Base-by-base conservation (phyloP, 345 rosid genomes). In the Schrenkiella parvula region DNA sequence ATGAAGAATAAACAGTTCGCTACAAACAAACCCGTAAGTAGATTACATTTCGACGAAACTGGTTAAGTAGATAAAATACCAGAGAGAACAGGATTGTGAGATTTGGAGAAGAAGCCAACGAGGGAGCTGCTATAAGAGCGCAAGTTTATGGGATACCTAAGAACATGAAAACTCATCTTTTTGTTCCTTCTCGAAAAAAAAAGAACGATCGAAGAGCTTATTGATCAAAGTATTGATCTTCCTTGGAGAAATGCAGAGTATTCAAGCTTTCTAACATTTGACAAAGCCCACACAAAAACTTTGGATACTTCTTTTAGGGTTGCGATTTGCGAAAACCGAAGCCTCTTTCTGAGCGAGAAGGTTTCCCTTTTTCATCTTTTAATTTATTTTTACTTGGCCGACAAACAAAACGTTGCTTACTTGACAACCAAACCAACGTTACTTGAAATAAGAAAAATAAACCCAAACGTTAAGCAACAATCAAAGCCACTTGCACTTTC, bases 141-240 rank as follows among this genome's bases (percentile, higher is more conserved):
- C 28, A 72, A 76, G 50, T 68, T 18, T 13, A 76, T 13, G 14
- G 87, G 83, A 64, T 78, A 79, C 77, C 64, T 84, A 43, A 82
- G 79, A 65, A 70, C 68, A 51, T 67, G 85, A 64, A 75, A 29
- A 21, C 81, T 88, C 90, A 89, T 85, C 4, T 18, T 19, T 12
- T 19, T 41, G 21, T 48, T 42, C 5, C 11, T 55, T 70, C 80
- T 21, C 2, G 35, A 9, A 2, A 17, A 44, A 14, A 1, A 41
- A 11, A 11, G 1, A 12, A 43, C 2, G 34, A 57, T 69, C 65
- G 65, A 69, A 44, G 54, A 42, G 22, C 14, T 50, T 15, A 18
- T n/a, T 18, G 13, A 6, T 17, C 10, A 4, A 28, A 4, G 4
- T 32, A 8, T 7, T 29, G 38, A 37, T 65, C 71, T 51, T 66